Evolutionary conservation across 352 stramenopile species (phyloP).

Genomic region (Phytophthora pisi): DNA sequence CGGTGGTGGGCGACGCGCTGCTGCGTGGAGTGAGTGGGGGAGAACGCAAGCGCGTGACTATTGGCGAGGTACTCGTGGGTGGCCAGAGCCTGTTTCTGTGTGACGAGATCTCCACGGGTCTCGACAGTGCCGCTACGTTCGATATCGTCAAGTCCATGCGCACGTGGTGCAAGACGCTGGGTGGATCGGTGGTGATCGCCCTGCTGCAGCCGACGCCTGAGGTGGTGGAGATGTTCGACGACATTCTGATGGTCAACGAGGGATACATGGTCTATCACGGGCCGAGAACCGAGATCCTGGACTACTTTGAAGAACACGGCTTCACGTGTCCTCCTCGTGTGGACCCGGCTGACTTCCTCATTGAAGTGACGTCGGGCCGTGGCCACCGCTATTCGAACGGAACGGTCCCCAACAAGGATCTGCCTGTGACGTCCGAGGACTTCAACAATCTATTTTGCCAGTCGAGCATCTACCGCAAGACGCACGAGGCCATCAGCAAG

Average conservation of each 20-base stretch:
- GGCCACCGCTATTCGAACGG: conserved; percentile 54
- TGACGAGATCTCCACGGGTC: conserved; percentile 73
- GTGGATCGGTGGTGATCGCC: conserved; percentile 42
- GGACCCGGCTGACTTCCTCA: conserved; percentile 70
- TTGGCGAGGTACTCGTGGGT: conserved; percentile 66
- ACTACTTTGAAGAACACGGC: conserved; percentile 86
- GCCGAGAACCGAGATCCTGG: conserved; percentile 61
- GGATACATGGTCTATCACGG: conserved; percentile 95
- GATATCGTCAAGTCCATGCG: conserved; percentile 64
- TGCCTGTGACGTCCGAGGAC: conserved; percentile 38
- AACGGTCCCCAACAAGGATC: conserved; percentile 17
- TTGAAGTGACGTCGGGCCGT: conserved; percentile 69
- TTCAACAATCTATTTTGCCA: conserved; percentile 67
- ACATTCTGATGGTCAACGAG: conserved; percentile 94
- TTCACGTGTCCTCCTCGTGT: conserved; percentile 69
- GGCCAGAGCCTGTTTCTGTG: conserved; percentile 75
- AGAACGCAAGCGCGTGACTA: conserved; percentile 84
- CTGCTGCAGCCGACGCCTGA: conserved; percentile 79
- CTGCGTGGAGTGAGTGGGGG: conserved; percentile 91
- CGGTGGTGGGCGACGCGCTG: conserved; percentile 90
- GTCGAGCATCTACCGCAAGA: conserved; percentile 63
- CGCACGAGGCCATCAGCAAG: conserved; percentile 47
- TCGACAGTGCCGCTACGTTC: conserved; percentile 61
- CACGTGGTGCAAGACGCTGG: conserved; percentile 46
- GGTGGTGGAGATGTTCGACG: conserved; percentile 95